Conservation (phyloP, 2,329 filamentous ascomycete genomes). For the Claviceps sp. region DNA sequence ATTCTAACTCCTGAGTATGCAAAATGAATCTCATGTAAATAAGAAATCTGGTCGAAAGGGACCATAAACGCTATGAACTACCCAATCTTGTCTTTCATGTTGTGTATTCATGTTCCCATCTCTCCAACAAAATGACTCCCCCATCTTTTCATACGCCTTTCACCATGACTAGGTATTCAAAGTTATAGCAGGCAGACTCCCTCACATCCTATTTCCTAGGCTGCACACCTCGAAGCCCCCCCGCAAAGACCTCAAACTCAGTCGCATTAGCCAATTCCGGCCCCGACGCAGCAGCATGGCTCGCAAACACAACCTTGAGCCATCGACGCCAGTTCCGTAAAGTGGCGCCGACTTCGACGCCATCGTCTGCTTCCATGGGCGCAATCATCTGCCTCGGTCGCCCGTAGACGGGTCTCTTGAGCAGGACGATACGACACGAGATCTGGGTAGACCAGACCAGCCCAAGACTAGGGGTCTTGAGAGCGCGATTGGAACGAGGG, state of each 20-base stretch:
- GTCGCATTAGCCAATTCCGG: constrained; percentile 37
- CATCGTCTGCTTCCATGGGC: constrained; percentile 23
- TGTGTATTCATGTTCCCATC: too few species aligned
- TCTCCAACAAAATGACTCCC: too few species aligned
- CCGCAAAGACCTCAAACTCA: constrained; percentile 63
- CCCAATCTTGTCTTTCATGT: too few species aligned
- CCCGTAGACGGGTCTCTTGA: constrained; percentile 51
- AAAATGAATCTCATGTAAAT: too few species aligned
- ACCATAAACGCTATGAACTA: too few species aligned
- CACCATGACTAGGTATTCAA: too few species aligned
- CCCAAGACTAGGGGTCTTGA: constrained; percentile 79
- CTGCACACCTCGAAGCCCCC: constrained; percentile 37
- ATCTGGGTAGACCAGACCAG: constrained; percentile 88
- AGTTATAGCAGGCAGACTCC: too few species aligned
- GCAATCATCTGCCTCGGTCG: constrained; percentile 22
- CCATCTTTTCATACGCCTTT: too few species aligned
- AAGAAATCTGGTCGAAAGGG: too few species aligned
- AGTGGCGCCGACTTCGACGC: constrained; percentile 28
- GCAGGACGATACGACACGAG: constrained; percentile 65
- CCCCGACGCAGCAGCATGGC: constrained; percentile 49
- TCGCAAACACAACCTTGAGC: constrained; percentile 83
- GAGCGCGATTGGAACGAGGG: constrained; percentile 26
- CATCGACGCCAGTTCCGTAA: constrained; percentile 55
- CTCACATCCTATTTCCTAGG: not conserved
- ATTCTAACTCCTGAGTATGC: too few species aligned